Percentiles rank a stretch among this genome's conserved stretches.
phyloP scores from a whole-genome alignment of 2,329 filamentous ascomycete genomes.

The Colletotrichum lentis region DNA sequence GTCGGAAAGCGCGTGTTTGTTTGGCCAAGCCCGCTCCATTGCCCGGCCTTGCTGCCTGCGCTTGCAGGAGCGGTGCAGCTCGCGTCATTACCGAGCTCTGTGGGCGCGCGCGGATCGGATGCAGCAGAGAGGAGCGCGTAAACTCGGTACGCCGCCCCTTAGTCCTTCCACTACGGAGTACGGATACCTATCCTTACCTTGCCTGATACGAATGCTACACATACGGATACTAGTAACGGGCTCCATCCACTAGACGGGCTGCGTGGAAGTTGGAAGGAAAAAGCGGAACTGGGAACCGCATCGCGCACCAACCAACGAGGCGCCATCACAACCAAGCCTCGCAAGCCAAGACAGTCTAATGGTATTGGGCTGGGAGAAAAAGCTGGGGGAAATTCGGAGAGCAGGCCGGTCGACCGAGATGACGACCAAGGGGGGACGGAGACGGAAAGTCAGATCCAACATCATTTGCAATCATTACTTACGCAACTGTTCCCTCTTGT shows the following conservation, averaged over 20 bases:
- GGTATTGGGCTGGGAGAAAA: background rate
- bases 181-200: too few relatives aligned
- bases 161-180: too few relatives aligned
- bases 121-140: background rate
- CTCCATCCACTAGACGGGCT: too few relatives aligned
- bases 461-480: background rate
- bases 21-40: slow-evolving; percentile 5
- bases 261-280: background rate
- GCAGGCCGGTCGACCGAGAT: background rate
- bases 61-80: slow-evolving; percentile 2
- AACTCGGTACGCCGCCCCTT: background rate
- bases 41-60: background rate
- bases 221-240: too few relatives aligned
- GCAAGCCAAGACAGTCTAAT: slow-evolving; percentile 12
- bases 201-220: too few relatives aligned
- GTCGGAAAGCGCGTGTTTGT: slow-evolving; percentile 2
- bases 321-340: slow-evolving; percentile 8
- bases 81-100: slow-evolving; percentile 22
- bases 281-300: background rate
- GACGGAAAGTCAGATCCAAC: background rate
- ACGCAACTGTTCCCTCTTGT: background rate
- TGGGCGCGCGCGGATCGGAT: background rate
- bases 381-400: slow-evolving; percentile 5
- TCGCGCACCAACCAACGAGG: background rate
- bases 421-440: background rate